phyloP scores from a whole-genome alignment of 1,284 basidiomycete genomes.

The Tremellales sp. region DNA sequence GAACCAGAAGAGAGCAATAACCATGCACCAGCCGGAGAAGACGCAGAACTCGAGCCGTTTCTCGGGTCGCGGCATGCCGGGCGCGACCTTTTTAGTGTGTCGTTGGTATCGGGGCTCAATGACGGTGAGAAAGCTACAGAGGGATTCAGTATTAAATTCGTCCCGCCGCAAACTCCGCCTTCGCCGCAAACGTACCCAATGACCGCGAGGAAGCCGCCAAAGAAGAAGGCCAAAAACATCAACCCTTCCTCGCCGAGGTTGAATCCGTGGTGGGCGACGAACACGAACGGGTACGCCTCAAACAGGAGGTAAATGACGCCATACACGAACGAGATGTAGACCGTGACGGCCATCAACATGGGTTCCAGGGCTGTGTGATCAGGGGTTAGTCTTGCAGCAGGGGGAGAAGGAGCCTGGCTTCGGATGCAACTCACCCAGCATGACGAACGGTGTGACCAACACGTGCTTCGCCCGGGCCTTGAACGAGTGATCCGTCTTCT shows the following conservation, averaged over 20 bases:
- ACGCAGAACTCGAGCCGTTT: conserved; percentile 40
- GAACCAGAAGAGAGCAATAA: conserved; percentile 49
- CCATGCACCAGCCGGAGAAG: conserved; percentile 48
- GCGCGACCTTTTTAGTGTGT: conserved; percentile 26
- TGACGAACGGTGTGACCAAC: conserved; percentile 60
- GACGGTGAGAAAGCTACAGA: conserved; percentile 24
- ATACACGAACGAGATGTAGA: conserved; percentile 58
- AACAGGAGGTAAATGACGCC: conserved; percentile 45
- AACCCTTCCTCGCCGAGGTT: conserved; percentile 51
- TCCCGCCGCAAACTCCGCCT: too few relatives aligned
- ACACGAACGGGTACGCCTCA: conserved; percentile 52
- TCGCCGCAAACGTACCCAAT: conserved; percentile 7
- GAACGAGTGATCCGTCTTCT: conserved; percentile 23
- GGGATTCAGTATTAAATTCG: too few relatives aligned
- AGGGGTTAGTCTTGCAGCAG: background rate
- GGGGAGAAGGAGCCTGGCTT: background rate
- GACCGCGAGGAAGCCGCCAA: conserved; percentile 45
- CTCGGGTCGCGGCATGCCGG: conserved; percentile 31
- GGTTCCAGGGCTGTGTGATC: conserved; percentile 57
- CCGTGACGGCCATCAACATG: conserved; percentile 66
- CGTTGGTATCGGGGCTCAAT: conserved; percentile 35
- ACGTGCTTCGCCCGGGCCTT: conserved; percentile 50
- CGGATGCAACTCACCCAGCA: conserved; percentile 50
- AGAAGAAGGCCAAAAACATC: conserved; percentile 53
- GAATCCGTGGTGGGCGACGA: conserved; percentile 50